Percentiles rank a stretch among this genome's conserved stretches.
Conservation (phyloP, 257 asterid species). For the Lycium ferocissimum region DNA sequence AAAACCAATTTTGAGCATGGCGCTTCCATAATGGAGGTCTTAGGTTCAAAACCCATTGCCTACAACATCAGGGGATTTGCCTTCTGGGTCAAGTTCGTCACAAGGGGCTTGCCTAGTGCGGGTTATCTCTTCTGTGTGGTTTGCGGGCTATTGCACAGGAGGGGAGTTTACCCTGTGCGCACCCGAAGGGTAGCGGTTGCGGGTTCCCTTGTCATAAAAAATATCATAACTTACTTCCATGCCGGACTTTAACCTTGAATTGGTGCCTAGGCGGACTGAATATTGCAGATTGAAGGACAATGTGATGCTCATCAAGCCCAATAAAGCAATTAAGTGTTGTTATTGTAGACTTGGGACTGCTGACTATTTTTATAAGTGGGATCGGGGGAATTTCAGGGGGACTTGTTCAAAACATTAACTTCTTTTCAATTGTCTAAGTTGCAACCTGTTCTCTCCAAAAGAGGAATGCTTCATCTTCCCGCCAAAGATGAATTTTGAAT, state of each 20-base stretch:
- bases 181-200: no score
- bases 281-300: not conserved
- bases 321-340: constrained; percentile 9
- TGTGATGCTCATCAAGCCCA: not conserved
- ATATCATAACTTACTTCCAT: not conserved
- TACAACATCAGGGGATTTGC: no score
- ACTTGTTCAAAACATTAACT: not conserved
- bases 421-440: not conserved
- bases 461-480: not conserved
- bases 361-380: not conserved
- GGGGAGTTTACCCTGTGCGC: no score
- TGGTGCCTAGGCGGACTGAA: not conserved
- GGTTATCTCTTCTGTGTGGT: no score
- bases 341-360: not conserved
- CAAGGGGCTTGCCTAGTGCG: no score
- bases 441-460: not conserved
- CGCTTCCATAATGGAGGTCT: no score
- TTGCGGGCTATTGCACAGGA: no score
- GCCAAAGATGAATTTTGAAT: not conserved
- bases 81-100: no score
- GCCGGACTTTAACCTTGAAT: not conserved
- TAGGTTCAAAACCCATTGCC: no score
- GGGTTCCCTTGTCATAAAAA: no score
- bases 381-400: not conserved
- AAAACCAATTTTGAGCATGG: no score